These are phyloP conservation scores for Lactarius evosmus DNA, from an alignment of 768 basidiomycete genomes.

Conservation along the genomic window DNA sequence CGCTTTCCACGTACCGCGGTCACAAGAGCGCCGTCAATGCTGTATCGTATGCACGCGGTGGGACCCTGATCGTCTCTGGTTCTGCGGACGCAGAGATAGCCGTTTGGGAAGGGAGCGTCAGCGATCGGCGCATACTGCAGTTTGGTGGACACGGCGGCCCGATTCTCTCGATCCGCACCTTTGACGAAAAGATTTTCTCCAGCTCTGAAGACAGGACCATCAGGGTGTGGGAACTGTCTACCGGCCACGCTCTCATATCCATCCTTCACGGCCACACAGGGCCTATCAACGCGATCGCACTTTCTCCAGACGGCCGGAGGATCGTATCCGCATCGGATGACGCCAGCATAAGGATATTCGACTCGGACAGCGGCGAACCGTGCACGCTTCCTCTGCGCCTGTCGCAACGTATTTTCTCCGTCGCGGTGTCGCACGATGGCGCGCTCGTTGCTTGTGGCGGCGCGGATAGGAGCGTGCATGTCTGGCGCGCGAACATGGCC, in stretches of 20 bases:
- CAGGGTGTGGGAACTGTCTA: slow-evolving; percentile 16
- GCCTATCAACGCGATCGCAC: slow-evolving; percentile 4
- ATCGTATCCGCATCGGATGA: slow-evolving; percentile 21
- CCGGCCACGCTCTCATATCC: not conserved
- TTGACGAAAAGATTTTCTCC: slow-evolving; percentile 11
- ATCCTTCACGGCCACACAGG: slow-evolving; percentile 35
- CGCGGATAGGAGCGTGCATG: not conserved
- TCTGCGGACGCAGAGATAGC: slow-evolving; percentile 9
- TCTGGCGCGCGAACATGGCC: slow-evolving; percentile 10
- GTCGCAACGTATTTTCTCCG: not conserved
- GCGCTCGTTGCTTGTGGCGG: slow-evolving; percentile 5
- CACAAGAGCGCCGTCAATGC: slow-evolving; percentile 24
- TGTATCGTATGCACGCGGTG: slow-evolving; percentile 9
- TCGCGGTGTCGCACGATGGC: slow-evolving; percentile 14
- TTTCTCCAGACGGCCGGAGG: slow-evolving; percentile 5
- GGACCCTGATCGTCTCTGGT: slow-evolving; percentile 12
- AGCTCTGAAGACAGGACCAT: slow-evolving; percentile 20
- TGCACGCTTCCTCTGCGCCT: slow-evolving; percentile 8
- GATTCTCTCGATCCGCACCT: slow-evolving; percentile 10
- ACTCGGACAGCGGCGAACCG: slow-evolving; percentile 11
- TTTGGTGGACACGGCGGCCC: slow-evolving; percentile 1
- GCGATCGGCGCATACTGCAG: not conserved
- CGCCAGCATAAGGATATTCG: slow-evolving; percentile 13
- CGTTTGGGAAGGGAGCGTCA: slow-evolving; percentile 9
- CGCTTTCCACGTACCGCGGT: slow-evolving; percentile 23